phyloP scores from a whole-genome alignment of 2,329 filamentous ascomycete species.

The Aureobasidium sp. region DNA sequence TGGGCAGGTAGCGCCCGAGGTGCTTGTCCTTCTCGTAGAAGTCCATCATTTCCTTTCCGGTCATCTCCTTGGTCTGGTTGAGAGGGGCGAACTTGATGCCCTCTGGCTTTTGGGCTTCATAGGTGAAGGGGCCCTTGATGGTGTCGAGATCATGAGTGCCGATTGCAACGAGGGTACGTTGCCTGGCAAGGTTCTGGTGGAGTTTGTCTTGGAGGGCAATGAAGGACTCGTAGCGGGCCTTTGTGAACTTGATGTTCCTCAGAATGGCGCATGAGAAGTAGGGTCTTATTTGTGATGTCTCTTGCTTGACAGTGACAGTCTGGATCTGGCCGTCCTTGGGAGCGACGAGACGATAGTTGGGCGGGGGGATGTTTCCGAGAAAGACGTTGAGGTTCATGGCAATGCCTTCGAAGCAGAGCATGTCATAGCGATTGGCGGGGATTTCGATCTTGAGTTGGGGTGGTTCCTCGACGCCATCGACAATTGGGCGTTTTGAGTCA shows the following conservation, averaged over 20 bases:
- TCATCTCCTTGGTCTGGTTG: constrained; percentile 87
- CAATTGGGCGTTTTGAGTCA: constrained; percentile 62
- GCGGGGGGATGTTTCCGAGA: constrained; percentile 65
- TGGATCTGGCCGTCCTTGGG: constrained; percentile 68
- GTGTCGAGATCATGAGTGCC: constrained; percentile 96
- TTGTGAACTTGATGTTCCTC: constrained; percentile 83
- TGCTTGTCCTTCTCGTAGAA: constrained; percentile 95
- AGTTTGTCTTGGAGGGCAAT: constrained; percentile 97
- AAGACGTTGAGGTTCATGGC: constrained; percentile 95
- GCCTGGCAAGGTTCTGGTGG: constrained; percentile 88
- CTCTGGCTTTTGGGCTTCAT: constrained; percentile 85
- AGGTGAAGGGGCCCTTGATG: constrained; percentile 89
- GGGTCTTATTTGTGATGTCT: constrained; percentile 72
- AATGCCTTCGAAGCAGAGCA: constrained; percentile 97
- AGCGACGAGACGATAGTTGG: constrained; percentile 70
- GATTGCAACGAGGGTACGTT: constrained; percentile 91
- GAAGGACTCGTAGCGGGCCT: constrained; percentile 92
- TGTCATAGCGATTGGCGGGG: constrained; percentile 82
- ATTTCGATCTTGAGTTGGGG: constrained; percentile 98
- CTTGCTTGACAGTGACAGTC: constrained; percentile 70
- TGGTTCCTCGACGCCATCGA: constrained; percentile 74
- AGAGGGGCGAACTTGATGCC: constrained; percentile 86
- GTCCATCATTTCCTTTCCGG: constrained; percentile 79
- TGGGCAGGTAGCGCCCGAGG: constrained; percentile 81
- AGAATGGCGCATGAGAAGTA: constrained; percentile 86